Base-by-base conservation (phyloP, 2,329 filamentous ascomycete species). In the Phialocephala subalpina region DNA sequence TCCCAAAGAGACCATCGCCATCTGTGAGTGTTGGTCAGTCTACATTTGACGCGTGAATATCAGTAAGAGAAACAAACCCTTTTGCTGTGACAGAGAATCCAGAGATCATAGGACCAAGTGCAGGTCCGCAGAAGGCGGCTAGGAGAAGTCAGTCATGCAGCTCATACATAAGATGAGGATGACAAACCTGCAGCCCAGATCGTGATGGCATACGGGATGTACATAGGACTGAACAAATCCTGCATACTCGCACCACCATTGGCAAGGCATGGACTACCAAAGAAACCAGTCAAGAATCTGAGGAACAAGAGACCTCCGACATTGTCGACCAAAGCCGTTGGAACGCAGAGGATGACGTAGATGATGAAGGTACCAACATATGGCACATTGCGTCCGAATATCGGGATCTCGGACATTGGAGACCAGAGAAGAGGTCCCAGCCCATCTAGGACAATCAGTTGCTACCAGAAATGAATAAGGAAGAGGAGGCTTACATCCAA, bases 301-400 rank as follows among this genome's bases (percentile, higher is more conserved):
- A 88, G 79, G 2, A 89, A 84, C 71, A 90, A 81, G 4, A 92
- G 79, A 0, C 87, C 87, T 0, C 84, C 77, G 60, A 87, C 90
- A 77, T 87, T 90, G 40, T 83, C 76, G 3, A 86, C 86, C 0
- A 92, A 76, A 0, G 87, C 86, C 0, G 88, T 85, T 0, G 89
- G 88, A 33, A 92, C 82, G 6, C 83, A 85, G 6, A 92, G 77
- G 66, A 91, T 82, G 63, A 91, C 86, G 73, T 91, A 92, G 38
- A 92, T 80, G 62, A 84, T 84, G 78, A 92, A 90, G 14, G 88
- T 89, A 71, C 86, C 75, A 49, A 91, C 84, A 76, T 92, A 92
- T 5, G 89, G 84, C 0, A 86, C 84, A 73, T 88, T 92, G 7
- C 90, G 83, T 1, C 90, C 90, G 55, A 92, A 83, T 53, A 82